Conservation (phyloP, 306 rosid genomes). For the Ormosia emarginata region DNA sequence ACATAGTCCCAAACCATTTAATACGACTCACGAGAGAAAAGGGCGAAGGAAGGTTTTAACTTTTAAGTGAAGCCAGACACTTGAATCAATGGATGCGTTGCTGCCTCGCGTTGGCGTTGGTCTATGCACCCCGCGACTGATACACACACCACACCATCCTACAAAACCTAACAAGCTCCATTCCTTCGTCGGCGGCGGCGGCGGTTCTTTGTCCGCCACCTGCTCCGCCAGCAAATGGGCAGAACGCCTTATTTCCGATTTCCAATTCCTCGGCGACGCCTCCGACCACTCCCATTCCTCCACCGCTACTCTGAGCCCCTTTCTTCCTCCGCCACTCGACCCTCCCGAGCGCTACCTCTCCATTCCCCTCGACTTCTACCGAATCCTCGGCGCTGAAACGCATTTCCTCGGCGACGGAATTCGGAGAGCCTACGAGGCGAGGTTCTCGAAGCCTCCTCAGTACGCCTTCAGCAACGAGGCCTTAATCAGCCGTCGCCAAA, state of each 20-base stretch:
- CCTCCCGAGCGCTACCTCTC: conserved; percentile 65
- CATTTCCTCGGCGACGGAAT: conserved; percentile 94
- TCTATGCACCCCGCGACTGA: conserved; percentile 32
- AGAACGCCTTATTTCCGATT: conserved; percentile 86
- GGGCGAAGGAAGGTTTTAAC: conserved; percentile 3
- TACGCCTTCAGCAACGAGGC: conserved; percentile 81
- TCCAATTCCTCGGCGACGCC: conserved; percentile 79
- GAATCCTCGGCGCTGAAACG: conserved; percentile 78
- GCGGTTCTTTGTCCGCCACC: conserved; percentile 13
- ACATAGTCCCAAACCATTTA: background rate
- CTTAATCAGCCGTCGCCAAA: conserved; percentile 75
- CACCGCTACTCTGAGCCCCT: conserved; percentile 45
- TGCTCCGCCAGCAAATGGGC: conserved; percentile 93
- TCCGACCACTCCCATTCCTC: conserved; percentile 34
- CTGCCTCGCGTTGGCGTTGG: conserved; percentile 48
- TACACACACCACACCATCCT: background rate
- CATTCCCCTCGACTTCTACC: conserved; percentile 74
- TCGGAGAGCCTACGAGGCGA: conserved; percentile 75
- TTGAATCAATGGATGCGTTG: conserved; percentile 44
- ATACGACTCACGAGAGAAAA: background rate
- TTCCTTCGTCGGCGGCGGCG: conserved; percentile 3
- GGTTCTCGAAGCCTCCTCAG: conserved; percentile 86
- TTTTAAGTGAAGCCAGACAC: background rate
- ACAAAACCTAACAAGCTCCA: conserved; percentile 28
- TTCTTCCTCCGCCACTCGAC: conserved; percentile 31